Evolutionary conservation across 2,329 filamentous ascomycete species (phyloP).

Genomic region (Trichoderma breve): DNA sequence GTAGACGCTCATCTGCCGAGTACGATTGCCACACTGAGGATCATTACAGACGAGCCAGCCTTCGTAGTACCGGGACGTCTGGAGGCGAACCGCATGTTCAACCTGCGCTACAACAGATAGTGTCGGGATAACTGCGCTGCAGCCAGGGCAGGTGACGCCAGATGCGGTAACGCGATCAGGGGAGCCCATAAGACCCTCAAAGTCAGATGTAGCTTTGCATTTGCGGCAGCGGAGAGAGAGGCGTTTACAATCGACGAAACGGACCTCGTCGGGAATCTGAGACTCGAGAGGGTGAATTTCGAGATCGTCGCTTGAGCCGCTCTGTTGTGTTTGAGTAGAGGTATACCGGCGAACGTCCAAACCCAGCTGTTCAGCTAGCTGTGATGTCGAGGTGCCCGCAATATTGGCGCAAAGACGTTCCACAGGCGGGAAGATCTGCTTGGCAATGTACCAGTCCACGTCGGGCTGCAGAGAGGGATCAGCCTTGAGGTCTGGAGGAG

Average conservation of each 20-base stretch:
- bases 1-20: constrained; percentile 89
- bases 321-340: constrained; percentile 43
- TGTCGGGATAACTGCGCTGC: constrained; percentile 62
- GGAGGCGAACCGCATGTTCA: constrained; percentile 75
- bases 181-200: constrained; percentile 69
- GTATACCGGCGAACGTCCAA: constrained; percentile 86
- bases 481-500: constrained; percentile 76
- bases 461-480: constrained; percentile 78
- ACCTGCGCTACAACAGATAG: constrained; percentile 82
- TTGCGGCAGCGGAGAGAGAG: constrained; percentile 76
- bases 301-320: constrained; percentile 55
- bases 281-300: constrained; percentile 91
- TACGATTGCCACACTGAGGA: constrained; percentile 78
- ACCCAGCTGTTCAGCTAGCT: constrained; percentile 89
- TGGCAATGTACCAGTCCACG: constrained; percentile 96
- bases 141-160: constrained; percentile 73
- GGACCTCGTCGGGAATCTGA: constrained; percentile 86
- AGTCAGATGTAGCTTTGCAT: constrained; percentile 71
- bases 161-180: constrained; percentile 63
- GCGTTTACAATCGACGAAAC: constrained; percentile 78
- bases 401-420: constrained; percentile 98
- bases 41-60: constrained; percentile 91
- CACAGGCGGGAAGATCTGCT: constrained; percentile 97
- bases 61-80: constrained; percentile 85
- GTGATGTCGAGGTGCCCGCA: constrained; percentile 82